Evolutionary conservation across 345 rosid species (phyloP).

Genomic region (Pelargonium nanum): DNA sequence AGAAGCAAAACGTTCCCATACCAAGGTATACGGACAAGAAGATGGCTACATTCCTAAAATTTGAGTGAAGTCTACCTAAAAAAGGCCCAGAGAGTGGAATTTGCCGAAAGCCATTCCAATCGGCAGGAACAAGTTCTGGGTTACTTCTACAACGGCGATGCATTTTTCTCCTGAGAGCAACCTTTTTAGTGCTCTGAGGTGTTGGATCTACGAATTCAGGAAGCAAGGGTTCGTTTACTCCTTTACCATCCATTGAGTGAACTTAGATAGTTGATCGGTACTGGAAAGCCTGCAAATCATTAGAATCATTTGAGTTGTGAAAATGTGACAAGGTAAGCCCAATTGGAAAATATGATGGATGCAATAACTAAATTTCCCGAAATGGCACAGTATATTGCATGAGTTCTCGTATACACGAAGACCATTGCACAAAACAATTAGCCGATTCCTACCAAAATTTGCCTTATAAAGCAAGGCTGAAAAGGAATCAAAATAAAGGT

Average conservation of each 20-base stretch:
- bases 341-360: too few species aligned
- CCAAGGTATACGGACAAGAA: conserved; percentile 39
- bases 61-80: conserved; percentile 36
- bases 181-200: conserved; percentile 14
- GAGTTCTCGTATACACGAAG: too few species aligned
- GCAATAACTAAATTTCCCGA: too few species aligned
- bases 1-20: conserved; percentile 53
- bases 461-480: too few species aligned
- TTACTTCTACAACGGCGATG: conserved; percentile 57
- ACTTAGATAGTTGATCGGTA: conserved; percentile 4
- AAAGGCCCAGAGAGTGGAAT: conserved; percentile 24
- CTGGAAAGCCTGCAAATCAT: conserved; percentile 14
- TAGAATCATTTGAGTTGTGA: too few species aligned
- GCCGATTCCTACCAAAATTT: too few species aligned
- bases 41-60: conserved; percentile 29
- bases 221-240: conserved; percentile 40
- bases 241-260: conserved; percentile 39
- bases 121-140: conserved; percentile 38
- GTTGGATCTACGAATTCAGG: conserved; percentile 20
- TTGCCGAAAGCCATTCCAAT: conserved; percentile 9
- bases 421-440: too few species aligned
- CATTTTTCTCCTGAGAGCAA: conserved; percentile 30
- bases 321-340: too few species aligned
- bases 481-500: too few species aligned
- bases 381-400: too few species aligned